Evolutionary conservation across 225 moss, liverwort and hornwort genomes (phyloP).

Genomic region (Marchantia paleacea): DNA sequence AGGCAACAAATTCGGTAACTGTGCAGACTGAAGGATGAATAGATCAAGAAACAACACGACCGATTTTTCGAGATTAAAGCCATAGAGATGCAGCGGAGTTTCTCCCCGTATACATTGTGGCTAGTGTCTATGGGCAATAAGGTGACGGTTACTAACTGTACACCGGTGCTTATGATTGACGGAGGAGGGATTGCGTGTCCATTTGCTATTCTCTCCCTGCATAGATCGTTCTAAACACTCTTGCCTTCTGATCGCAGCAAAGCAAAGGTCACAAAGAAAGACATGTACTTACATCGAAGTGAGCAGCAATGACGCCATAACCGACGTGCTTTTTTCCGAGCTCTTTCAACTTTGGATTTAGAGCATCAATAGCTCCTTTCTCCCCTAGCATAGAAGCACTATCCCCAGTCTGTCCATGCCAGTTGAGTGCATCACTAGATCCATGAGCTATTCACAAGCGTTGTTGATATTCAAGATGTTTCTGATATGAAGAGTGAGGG

Average conservation of each 20-base stretch:
- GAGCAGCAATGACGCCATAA: slow-evolving; percentile 36
- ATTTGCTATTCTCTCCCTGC: background rate
- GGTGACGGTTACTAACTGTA: too few relatives aligned
- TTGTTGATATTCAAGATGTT: too few relatives aligned
- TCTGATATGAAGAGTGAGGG: too few relatives aligned
- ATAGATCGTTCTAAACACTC: background rate
- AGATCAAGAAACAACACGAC: too few relatives aligned
- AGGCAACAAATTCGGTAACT: too few relatives aligned
- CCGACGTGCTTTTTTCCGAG: slow-evolving; percentile 33
- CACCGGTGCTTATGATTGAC: background rate
- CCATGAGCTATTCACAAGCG: too few relatives aligned
- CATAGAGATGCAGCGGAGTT: too few relatives aligned
- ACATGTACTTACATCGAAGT: slow-evolving; percentile 36
- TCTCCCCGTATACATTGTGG: too few relatives aligned
- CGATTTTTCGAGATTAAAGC: too few relatives aligned
- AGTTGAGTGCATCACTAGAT: too few relatives aligned
- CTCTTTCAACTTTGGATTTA: slow-evolving; percentile 32
- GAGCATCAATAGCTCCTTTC: slow-evolving; percentile 34
- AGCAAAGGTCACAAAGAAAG: background rate
- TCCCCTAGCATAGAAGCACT: slow-evolving; percentile 37
- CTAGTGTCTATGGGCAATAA: too few relatives aligned
- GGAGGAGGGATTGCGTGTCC: background rate
- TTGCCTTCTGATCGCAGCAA: background rate
- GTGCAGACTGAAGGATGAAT: too few relatives aligned
- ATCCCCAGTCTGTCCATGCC: slow-evolving; percentile 33